A percentile compares a stretch with the other conserved stretches of the same genome.
These are phyloP conservation scores for Lachnellula hyalina DNA, from an alignment of 2,329 filamentous ascomycete genomes.

Conservation along the genomic window DNA sequence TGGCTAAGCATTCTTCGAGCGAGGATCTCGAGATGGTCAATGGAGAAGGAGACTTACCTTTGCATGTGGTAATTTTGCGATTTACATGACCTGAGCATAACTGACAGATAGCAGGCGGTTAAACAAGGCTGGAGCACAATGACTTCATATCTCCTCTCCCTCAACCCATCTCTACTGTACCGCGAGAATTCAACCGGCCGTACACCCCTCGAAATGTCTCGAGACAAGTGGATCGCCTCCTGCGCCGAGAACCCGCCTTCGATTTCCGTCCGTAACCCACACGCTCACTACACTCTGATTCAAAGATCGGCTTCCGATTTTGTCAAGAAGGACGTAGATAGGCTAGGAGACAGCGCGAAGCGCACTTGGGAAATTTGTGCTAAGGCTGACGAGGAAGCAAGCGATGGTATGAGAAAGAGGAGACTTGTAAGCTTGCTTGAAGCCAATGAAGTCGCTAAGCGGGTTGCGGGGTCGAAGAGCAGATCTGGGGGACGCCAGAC, in stretches of 20 bases:
- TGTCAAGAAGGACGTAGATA: neutral
- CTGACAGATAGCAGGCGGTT: constrained; percentile 34
- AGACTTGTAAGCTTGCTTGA: constrained; percentile 52
- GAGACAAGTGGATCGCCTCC: constrained; percentile 45
- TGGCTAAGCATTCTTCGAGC: constrained; percentile 53
- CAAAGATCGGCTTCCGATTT: constrained; percentile 4
- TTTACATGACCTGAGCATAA: constrained; percentile 31
- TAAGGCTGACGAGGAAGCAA: constrained; percentile 20
- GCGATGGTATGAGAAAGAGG: constrained; percentile 37
- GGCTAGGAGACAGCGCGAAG: constrained; percentile 18
- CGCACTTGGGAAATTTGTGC: constrained; percentile 36
- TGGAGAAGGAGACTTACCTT: constrained; percentile 57
- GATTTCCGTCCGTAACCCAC: constrained; percentile 15
- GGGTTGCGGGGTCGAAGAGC: constrained; percentile 25
- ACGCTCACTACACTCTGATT: constrained; percentile 15
- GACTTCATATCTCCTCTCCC: constrained; percentile 20
- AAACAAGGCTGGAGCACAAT: constrained; percentile 19
- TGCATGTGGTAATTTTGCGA: constrained; percentile 47
- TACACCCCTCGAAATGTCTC: constrained; percentile 64
- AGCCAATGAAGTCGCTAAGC: constrained; percentile 55
- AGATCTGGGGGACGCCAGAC: constrained; percentile 12
- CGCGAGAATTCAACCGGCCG: constrained; percentile 72
- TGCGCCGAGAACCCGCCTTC: constrained; percentile 16
- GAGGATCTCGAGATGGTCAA: constrained; percentile 54
- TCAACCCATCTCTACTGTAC: constrained; percentile 42